Base-by-base conservation (phyloP, 208 protist genomes). In the Leishmania tarentolae region DNA sequence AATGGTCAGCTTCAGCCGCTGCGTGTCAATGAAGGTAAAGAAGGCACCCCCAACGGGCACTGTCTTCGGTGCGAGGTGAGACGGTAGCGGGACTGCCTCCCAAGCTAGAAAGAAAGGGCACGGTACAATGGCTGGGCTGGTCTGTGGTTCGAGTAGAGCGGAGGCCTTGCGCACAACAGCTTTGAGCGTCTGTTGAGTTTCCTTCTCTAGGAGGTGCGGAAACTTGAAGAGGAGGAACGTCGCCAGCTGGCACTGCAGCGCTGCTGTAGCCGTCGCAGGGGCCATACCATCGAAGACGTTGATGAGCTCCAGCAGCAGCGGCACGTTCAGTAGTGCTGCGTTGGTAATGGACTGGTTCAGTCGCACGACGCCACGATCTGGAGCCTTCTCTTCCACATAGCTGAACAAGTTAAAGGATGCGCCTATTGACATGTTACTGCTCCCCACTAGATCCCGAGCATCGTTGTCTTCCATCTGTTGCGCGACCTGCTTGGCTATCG, bases 1-100 rank as follows among this genome's bases (percentile, higher is more conserved):
- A 6, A 95, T 81, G 31, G 95, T 98, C 80, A 96, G 88, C 78
- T 95, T 95, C 37, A 97, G 86, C 40, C 92, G 86, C 66, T 90
- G 87, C 5, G 87, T 95, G 85, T 98, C 93, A 81, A 98, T 98
- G 80, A 95, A 98, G 68, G 95, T 98, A 82, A 98, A 98, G 68
- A 95, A 75, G 19, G 95, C 87, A 8, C 95, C 95, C 56, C 93
- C 88, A 31, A 98, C 83, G 0, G 93, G 83, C 44, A 97, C 87
- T 56, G 92, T 97, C 81, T 94, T 93, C 31, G 95, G 95, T 11
- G 90, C 88, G 19, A 98, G 83, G 76, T 96, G 91, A 15, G 91
- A 73, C 42, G 95, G 92, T 15, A 98, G 88, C 44, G 93, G 79
- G 17, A 96, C 81, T 28, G 90, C 90, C 74, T 98, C 89, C 88